Conservation (phyloP, 148 eudicot genomes). For the Fagopyrum tataricum region DNA sequence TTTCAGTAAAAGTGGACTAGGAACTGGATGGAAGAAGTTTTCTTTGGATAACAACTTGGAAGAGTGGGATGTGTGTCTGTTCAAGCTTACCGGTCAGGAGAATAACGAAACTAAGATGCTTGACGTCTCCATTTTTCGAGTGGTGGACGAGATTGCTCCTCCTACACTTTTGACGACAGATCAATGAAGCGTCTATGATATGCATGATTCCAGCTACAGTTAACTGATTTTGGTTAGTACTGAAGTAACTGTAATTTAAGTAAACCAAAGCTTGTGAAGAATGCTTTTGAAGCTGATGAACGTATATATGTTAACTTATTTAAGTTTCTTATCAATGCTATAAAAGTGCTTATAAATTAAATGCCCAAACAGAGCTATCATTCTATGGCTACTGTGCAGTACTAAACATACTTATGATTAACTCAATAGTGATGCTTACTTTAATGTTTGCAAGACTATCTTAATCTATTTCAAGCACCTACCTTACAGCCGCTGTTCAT, state of each 20-base stretch:
- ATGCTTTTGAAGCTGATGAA: not conserved
- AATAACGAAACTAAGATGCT: not conserved
- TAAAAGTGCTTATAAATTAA: no score
- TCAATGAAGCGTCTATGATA: not conserved
- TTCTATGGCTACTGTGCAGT: no score
- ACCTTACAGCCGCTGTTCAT: no score
- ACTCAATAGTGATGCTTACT: no score
- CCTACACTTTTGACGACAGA: not conserved
- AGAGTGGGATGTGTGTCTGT: conserved; percentile 21
- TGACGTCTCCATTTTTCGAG: conserved; percentile 2
- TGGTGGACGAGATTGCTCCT: conserved; percentile 1
- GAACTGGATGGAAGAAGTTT: conserved; percentile 23
- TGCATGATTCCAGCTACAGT: not conserved
- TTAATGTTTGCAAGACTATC: no score
- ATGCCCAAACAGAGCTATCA: no score
- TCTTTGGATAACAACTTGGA: conserved; percentile 18
- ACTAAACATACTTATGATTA: no score
- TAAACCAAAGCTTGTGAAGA: not conserved
- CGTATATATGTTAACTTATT: not conserved
- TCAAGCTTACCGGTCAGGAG: conserved; percentile 10
- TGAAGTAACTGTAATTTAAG: no score
- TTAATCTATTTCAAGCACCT: no score
- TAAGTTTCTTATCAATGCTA: no score
- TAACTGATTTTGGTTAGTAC: not conserved
- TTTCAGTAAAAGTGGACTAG: conserved; percentile 1